Conservation (phyloP, 805 yeast species). For the Wickerhamiella kurtzmanii region DNA sequence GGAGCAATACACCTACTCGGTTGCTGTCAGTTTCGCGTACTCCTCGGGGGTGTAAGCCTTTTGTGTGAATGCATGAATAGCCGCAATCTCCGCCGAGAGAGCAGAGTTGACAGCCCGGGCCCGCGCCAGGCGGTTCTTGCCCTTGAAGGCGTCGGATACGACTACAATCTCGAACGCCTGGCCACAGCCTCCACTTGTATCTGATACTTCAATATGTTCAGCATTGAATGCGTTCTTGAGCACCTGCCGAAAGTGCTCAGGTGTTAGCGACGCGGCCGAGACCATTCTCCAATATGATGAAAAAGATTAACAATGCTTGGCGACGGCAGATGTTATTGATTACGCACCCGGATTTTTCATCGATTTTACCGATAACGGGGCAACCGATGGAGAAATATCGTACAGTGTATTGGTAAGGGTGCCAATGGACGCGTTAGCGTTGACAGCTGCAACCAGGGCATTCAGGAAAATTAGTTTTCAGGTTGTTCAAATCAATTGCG, state of each 20-base stretch:
- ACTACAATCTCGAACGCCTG: constrained; percentile 92
- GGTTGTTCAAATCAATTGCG: too few relatives aligned
- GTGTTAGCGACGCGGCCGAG: constrained; percentile 3
- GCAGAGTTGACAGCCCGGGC: constrained; percentile 74
- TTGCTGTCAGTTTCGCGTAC: constrained; percentile 36
- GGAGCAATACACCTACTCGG: too few relatives aligned
- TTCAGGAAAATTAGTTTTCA: too few relatives aligned
- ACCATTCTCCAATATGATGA: neutral
- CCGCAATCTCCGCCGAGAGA: constrained; percentile 69
- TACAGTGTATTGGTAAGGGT: too few relatives aligned
- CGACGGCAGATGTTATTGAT: neutral
- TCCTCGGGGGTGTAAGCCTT: constrained; percentile 65
- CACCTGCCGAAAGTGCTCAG: constrained; percentile 11
- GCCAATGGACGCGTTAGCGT: too few relatives aligned
- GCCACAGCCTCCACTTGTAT: constrained; percentile 89
- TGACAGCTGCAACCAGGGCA: too few relatives aligned
- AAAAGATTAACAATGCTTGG: neutral
- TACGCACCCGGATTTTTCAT: neutral
- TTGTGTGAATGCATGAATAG: constrained; percentile 91
- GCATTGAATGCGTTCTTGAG: constrained; percentile 50
- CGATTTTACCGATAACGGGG: neutral
- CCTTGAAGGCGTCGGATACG: constrained; percentile 56
- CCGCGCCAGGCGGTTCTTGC: constrained; percentile 73
- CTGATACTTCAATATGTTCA: constrained; percentile 54
- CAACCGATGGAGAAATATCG: neutral